phyloP scores from a whole-genome alignment of 148 eudicot species.

The Nyssa sinensis region DNA sequence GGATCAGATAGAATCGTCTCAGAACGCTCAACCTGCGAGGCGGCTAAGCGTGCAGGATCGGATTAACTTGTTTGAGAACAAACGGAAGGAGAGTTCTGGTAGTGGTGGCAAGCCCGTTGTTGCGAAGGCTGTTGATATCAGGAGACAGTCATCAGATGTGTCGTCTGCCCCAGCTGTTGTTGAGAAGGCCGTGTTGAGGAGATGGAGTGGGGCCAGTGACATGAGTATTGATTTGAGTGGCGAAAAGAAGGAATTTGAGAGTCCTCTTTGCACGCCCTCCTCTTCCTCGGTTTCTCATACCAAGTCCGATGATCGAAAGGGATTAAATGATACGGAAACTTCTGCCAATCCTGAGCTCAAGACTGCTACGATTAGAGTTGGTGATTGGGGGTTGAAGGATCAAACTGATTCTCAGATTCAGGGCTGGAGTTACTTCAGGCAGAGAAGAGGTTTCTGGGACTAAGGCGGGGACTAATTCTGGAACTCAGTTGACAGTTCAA shows the following conservation, averaged over 20 bases:
- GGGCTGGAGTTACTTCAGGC: conserved; percentile 15
- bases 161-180: conserved; percentile 36
- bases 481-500: conserved; percentile 28
- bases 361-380: conserved; percentile 16
- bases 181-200: conserved; percentile 80
- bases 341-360: conserved; percentile 37
- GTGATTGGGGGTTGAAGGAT: conserved; percentile 28
- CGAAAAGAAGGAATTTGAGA: conserved; percentile 71
- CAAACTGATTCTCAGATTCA: conserved; percentile 20
- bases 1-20: conserved; percentile 36
- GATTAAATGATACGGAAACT: conserved; percentile 15
- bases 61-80: conserved; percentile 83
- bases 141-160: conserved; percentile 73
- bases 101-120: conserved; percentile 48
- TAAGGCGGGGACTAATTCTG: conserved; percentile 22
- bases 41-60: conserved; percentile 83
- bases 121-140: conserved; percentile 59
- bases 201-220: conserved; percentile 99
- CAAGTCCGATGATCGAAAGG: conserved; percentile 28
- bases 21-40: conserved; percentile 41
- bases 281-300: conserved; percentile 28
- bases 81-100: conserved; percentile 78
- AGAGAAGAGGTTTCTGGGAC: conserved; percentile 27
- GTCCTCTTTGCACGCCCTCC: conserved; percentile 55
- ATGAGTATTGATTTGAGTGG: conserved; percentile 92